A percentile compares a stretch with the other conserved stretches of the same genome.
These are phyloP conservation scores for Podospora appendiculata DNA, from an alignment of 495 filamentous ascomycete genomes.

Conservation along the genomic window DNA sequence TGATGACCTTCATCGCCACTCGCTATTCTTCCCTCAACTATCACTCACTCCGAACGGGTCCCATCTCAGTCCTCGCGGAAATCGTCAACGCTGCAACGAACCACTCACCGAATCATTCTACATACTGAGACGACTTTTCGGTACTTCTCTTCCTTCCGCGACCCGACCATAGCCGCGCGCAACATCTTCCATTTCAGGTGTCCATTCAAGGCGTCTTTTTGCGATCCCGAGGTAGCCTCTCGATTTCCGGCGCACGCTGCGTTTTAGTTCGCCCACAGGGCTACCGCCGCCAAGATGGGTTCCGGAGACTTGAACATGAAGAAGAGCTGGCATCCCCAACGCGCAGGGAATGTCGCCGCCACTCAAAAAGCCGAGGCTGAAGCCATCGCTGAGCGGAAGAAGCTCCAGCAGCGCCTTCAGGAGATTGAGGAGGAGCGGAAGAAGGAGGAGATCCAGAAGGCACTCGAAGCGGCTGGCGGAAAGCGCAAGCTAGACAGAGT, in stretches of 20 bases:
- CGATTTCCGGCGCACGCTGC: not conserved
- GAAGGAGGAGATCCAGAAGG: conserved; percentile 82
- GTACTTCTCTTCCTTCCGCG: too few relatives aligned
- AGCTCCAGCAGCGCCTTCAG: conserved; percentile 72
- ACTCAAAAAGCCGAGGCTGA: conserved; percentile 58
- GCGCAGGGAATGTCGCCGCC: conserved; percentile 27
- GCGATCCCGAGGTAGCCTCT: too few relatives aligned
- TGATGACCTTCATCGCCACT: not conserved
- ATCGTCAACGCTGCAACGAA: too few relatives aligned
- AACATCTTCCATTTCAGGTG: too few relatives aligned
- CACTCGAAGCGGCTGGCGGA: conserved; percentile 85
- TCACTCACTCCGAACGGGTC: not conserved
- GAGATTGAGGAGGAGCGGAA: conserved; percentile 91
- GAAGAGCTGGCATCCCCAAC: conserved; percentile 81
- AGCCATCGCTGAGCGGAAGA: conserved; percentile 92
- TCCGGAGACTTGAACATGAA: conserved; percentile 84
- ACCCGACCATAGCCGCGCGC: too few relatives aligned
- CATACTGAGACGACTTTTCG: too few relatives aligned
- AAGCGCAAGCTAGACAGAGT: conserved; percentile 67
- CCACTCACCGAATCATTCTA: too few relatives aligned
- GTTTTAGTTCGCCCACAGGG: conserved; percentile 6
- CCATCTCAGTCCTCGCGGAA: not conserved
- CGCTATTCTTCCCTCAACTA: not conserved
- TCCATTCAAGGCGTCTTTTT: too few relatives aligned
- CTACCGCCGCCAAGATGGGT: conserved; percentile 56